These are phyloP conservation scores for Aspergillus candidus DNA, from an alignment of 2,329 filamentous ascomycete genomes.

Conservation along the genomic window DNA sequence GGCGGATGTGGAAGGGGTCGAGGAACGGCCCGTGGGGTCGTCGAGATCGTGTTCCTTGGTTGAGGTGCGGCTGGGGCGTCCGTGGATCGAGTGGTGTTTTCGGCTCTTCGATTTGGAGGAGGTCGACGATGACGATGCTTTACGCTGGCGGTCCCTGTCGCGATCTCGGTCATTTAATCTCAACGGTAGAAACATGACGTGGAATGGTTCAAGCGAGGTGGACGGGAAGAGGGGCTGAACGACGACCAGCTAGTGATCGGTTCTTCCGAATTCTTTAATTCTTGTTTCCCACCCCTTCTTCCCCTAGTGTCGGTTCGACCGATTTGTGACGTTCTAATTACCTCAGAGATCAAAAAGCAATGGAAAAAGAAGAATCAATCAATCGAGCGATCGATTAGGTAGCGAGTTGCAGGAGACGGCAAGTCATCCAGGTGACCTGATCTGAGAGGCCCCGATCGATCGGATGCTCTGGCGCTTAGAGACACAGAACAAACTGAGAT, in stretches of 20 bases:
- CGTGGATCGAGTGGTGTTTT: conserved; percentile 27
- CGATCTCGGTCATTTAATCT: conserved; percentile 32
- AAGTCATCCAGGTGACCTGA: conserved; percentile 3
- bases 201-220: conserved; percentile 20
- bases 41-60: conserved; percentile 31
- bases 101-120: conserved; percentile 24
- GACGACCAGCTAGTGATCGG: conserved; percentile 11
- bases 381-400: neutral
- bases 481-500: conserved; percentile 5
- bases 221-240: conserved; percentile 18
- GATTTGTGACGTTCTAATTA: conserved; percentile 18
- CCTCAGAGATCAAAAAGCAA: conserved; percentile 14
- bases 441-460: conserved; percentile 1
- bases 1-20: conserved; percentile 21
- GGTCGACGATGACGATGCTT: conserved; percentile 21
- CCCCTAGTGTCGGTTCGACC: conserved; percentile 8
- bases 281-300: conserved; percentile 10
- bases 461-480: conserved; percentile 27
- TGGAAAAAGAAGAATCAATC: neutral
- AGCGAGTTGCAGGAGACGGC: neutral
- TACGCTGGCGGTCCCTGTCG: conserved; percentile 24
- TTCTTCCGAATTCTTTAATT: neutral
- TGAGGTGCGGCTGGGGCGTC: conserved; percentile 25
- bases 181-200: conserved; percentile 34
- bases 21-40: conserved; percentile 23